Evolutionary conservation across 2,329 filamentous ascomycete genomes (phyloP).

Genomic region (Trichoderma asperellum): DNA sequence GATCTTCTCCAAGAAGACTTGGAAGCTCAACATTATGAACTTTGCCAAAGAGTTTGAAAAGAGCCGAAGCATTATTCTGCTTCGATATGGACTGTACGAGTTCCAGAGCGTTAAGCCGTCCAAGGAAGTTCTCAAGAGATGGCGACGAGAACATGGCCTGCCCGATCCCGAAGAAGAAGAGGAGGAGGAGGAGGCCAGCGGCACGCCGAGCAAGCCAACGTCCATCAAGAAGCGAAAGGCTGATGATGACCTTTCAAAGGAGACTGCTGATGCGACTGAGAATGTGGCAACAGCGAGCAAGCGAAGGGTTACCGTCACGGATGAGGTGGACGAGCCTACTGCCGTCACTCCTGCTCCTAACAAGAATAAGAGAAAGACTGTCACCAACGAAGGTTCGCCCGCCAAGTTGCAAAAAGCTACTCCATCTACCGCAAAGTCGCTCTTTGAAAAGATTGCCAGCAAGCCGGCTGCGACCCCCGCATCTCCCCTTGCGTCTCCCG

Average conservation of each 20-base stretch:
- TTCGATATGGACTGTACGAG: constrained; percentile 65
- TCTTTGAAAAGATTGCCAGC: constrained; percentile 62
- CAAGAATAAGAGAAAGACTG: constrained; percentile 59
- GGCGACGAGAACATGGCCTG: constrained; percentile 60
- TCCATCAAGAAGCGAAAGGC: constrained; percentile 61
- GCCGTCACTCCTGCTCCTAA: constrained; percentile 39
- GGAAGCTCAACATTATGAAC: constrained; percentile 65
- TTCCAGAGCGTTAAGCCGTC: constrained; percentile 66
- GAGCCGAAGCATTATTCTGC: constrained; percentile 63
- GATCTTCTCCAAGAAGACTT: constrained; percentile 63
- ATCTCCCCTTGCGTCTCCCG: neutral
- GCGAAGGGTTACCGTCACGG: constrained; percentile 51
- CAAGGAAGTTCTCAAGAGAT: constrained; percentile 60
- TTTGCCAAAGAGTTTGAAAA: constrained; percentile 69
- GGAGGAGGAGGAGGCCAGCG: constrained; percentile 19
- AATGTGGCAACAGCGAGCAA: constrained; percentile 50
- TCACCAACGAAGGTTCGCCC: constrained; percentile 52
- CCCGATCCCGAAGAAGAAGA: constrained; percentile 52
- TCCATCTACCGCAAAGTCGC: constrained; percentile 58
- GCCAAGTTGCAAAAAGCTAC: constrained; percentile 56
- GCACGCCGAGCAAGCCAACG: constrained; percentile 37
- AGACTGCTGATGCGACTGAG: constrained; percentile 42
- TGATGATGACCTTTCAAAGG: constrained; percentile 52
- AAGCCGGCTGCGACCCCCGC: constrained; percentile 47
- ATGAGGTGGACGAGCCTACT: constrained; percentile 44